Base-by-base conservation (phyloP, 768 basidiomycete species). In the Serendipita vermifera region DNA sequence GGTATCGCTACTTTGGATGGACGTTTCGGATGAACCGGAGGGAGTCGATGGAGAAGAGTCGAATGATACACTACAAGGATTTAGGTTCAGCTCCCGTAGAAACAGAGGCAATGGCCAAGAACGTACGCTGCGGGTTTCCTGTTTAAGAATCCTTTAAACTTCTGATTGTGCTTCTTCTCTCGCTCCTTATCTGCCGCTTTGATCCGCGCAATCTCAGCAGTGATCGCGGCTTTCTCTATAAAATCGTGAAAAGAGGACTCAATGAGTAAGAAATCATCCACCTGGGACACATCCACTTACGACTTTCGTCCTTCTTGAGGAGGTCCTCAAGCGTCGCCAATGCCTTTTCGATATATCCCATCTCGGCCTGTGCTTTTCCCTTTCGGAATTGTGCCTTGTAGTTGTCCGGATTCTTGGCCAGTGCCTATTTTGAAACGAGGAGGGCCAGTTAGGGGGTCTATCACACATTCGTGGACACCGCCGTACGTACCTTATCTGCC, bases 311-410 rank as follows among this genome's bases (percentile, higher is more conserved):
- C 65, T 85, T 76, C 62, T 71, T 73, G 62, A 81, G 78, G 35
- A 87, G 67, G 24, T 86, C 83, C 51, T 77, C 70, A 26, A 89
- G 71, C 36, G 81, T 73, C 59, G 73, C 77, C 58, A 81, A 75
- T 1, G 87, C 81, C 63, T 81, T 84, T 60, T 88, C 85, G 59
- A 80, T 82, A 63, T 73, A 87, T 1, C 88, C 87, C 59, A 76
- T 75, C 63, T 89, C 85, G 26, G 82, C 83, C 9, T 84, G 68
- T 0, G 83, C 87, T 66, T 87, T 88, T 17, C 77, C 87, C 66
- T 89, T 90, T 32, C 88, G 75, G 69, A 84, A 88, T 67, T 82
- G 71, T 0, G 83, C 87, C 64, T 90, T 91, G 66, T 75, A 78
- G 64, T 90, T 89, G 60, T 77, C 70, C 38, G 78, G 77, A 65